Base-by-base conservation (phyloP, 148 eudicot species). In the Arbutus unedo region DNA sequence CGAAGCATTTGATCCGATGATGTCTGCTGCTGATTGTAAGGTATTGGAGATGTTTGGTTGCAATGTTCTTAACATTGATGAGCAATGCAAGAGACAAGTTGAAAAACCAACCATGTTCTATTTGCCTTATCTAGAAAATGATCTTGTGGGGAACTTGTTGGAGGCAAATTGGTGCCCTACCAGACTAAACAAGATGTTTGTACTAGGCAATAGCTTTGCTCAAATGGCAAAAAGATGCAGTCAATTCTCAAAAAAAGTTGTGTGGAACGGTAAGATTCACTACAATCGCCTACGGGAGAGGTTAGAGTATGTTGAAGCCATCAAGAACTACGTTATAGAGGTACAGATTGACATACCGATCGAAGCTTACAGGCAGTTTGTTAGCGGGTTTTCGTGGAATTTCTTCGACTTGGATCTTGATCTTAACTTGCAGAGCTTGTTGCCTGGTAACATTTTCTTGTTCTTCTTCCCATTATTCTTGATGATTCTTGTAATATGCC, bases 31-130 rank as follows among this genome's bases (percentile, higher is more conserved):
- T 11, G 78, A 76, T 76, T 76, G 78, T 50, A 50, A 21, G 59
- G 78, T 25, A 4, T 13, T 23, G 56, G 43, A 76, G 57, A 23
- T 50, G 41, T 76, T 76, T 16, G 77, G 78, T 10, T 76, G 41
- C 59, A 11, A 8, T 48, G 57, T 76, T 48, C 31, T 76, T 48
- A 3, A 57, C 45, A 16, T 21, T 23, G 18, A 73, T n/a, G 53
- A 49, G 57, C 57, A 50, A 23, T 48, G 78, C 23, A 75, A 41
- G 43, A 50, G 57, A 75, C 77, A 23, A 1, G 78, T 50, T n/a
- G 57, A 75, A 38, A 75, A 50, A 25, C 78, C 57, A 23, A 75
- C 78, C 8, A 2, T 75, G 78, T 75, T 75, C 78, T 75, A n/a
- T 75, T 50, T 75, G 78, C 78, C 78, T 48, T 76, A n/a, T 76